phyloP scores from a whole-genome alignment of 2,329 filamentous ascomycete species.

The Beauveria sp. region DNA sequence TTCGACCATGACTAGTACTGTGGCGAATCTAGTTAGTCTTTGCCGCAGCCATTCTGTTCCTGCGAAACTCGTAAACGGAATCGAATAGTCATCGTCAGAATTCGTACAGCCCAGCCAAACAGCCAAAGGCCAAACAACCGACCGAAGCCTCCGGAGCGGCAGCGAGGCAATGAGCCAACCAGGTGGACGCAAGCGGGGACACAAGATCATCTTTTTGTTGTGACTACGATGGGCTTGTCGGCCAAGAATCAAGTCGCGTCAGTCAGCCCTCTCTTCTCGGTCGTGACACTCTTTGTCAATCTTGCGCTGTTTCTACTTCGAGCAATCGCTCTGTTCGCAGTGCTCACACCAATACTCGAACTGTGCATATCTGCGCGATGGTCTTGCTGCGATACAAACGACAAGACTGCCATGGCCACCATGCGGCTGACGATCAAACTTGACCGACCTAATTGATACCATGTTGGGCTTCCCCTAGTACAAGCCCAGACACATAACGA shows the following conservation, averaged over 20 bases:
- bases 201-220: not conserved
- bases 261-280: not conserved
- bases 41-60: not conserved
- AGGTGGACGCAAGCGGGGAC: not conserved
- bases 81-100: conserved; percentile 3
- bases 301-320: not conserved
- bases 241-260: not conserved
- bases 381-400: no score
- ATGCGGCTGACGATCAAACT: no score
- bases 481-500: no score
- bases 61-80: not conserved
- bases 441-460: no score
- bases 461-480: no score
- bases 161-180: not conserved
- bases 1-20: not conserved
- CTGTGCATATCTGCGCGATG: no score
- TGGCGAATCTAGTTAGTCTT: not conserved
- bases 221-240: no score
- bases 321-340: not conserved
- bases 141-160: not conserved
- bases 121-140: not conserved
- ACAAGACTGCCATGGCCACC: no score
- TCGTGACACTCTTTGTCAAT: not conserved
- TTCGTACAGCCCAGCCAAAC: not conserved
- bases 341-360: no score